Base-by-base conservation (phyloP, 1,284 basidiomycete species). In the Agroathelia rolfsii region DNA sequence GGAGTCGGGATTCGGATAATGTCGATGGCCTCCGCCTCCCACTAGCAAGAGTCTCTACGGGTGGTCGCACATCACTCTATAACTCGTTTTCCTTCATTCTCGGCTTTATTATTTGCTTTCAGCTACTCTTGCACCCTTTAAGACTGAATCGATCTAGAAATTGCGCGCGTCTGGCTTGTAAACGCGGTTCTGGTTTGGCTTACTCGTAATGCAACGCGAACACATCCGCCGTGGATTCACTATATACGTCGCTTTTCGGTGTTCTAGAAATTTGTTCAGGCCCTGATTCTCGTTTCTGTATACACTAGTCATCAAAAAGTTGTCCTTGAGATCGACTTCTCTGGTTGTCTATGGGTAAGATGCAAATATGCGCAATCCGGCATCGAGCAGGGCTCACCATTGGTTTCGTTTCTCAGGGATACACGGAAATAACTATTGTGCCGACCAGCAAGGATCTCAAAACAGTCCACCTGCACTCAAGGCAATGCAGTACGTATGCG, bases 301-400 rank as follows among this genome's bases (percentile, higher is more conserved):
- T 77, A 55, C 76, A 84, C 81, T 78, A 83, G 80, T 62, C 85
- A 93, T 61, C 89, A 93, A 69, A 87, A 87, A 53, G 86, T 92
- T 33, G 84, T 86, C 40, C 62, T 93, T 43, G 87, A 93, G 60
- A 76, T 93, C 41, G 81, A 87, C 62, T 88, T 93, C 58, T 67
- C 75, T 15, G 86, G 85, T 11, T 64, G 62, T 48, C 65, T 87
- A 44, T 84, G 80, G 74, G 85, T 85, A 59, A 43, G 69, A 49
- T 43, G 6, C 19, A 29, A 32, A 21, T 41, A 40, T 33, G 31
- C 34, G 32, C 28, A 28, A 37, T 32, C 41, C 28, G 37, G 36
- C 20, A 45, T 46, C 41, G 48, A 39, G 26, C 34, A 34, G 39
- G 37, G 38, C 41, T 32, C 24, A 43, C 35, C 28, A 28, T 34